Conservation (phyloP, 352 stramenopile genomes). For the Lagenidium sp. region DNA sequence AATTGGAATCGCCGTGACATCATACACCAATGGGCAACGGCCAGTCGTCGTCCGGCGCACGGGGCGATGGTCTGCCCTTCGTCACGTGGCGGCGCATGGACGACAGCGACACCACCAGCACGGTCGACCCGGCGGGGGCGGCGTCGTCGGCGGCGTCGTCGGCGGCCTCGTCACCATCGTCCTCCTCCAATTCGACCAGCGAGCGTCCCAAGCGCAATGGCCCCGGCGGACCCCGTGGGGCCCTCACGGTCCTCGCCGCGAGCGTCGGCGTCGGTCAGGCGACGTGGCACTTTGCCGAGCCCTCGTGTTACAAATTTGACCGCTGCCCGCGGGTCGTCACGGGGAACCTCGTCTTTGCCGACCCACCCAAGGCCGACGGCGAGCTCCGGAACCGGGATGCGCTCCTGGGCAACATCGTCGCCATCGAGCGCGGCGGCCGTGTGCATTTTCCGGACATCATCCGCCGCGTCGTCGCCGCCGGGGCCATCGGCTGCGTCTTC, state of each 20-base stretch:
- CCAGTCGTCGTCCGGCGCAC: slow-evolving; percentile 2
- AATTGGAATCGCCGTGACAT: slow-evolving; percentile 4
- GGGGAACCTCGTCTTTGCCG: slow-evolving; percentile 41
- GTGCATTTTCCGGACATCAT: slow-evolving; percentile 84
- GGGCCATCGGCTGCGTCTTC: slow-evolving; percentile 67
- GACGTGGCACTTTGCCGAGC: slow-evolving; percentile 74
- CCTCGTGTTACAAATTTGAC: slow-evolving; percentile 75
- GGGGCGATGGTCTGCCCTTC: slow-evolving; percentile 56
- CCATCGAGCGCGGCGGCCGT: slow-evolving; percentile 69
- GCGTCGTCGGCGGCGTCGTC: background rate
- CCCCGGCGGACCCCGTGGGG: slow-evolving; percentile 7
- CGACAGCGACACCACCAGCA: background rate
- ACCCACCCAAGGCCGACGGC: slow-evolving; percentile 57
- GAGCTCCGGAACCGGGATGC: slow-evolving; percentile 51
- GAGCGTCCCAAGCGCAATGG: no score
- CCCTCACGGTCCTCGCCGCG: slow-evolving; percentile 19
- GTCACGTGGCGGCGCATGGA: slow-evolving; percentile 38
- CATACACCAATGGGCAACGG: slow-evolving; percentile 14
- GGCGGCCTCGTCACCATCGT: background rate
- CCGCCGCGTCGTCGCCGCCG: slow-evolving; percentile 47
- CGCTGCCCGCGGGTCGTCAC: slow-evolving; percentile 32
- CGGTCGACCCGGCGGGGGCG: background rate
- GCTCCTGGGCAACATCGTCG: slow-evolving; percentile 54
- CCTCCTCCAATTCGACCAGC: no score
- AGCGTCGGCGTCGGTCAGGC: slow-evolving; percentile 13